A percentile compares a stretch with the other conserved stretches of the same genome.
These are phyloP conservation scores for Aspergillus pseudonomiae DNA, from an alignment of 2,329 filamentous ascomycete species.

Conservation along the genomic window DNA sequence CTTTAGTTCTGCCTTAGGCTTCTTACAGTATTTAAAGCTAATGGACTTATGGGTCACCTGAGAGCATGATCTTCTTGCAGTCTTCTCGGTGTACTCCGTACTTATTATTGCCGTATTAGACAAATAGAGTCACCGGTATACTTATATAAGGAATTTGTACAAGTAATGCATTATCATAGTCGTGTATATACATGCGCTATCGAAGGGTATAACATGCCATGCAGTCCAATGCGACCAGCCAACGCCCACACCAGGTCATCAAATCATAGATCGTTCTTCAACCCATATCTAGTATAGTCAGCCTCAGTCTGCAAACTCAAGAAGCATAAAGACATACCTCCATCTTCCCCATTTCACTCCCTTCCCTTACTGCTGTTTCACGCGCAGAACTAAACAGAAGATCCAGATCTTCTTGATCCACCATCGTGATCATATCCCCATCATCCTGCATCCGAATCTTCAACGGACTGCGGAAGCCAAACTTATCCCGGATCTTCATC, in stretches of 20 bases:
- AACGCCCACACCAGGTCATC: slow-evolving; percentile 13
- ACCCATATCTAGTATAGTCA: slow-evolving; percentile 47
- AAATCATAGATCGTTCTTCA: slow-evolving; percentile 35
- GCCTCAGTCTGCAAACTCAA: slow-evolving; percentile 1
- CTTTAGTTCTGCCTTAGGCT: neutral
- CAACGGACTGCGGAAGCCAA: slow-evolving; percentile 64
- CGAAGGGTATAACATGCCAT: slow-evolving; percentile 23
- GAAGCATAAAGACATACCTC: slow-evolving; percentile 67
- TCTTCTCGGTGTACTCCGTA: neutral
- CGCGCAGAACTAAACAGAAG: slow-evolving; percentile 76
- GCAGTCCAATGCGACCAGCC: slow-evolving; percentile 9
- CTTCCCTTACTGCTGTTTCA: slow-evolving; percentile 70
- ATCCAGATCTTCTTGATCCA: slow-evolving; percentile 93
- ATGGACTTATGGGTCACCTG: neutral
- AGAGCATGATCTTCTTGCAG: neutral
- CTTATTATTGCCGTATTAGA: neutral
- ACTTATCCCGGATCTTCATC: slow-evolving; percentile 82
- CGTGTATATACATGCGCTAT: slow-evolving; percentile 3
- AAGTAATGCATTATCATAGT: neutral
- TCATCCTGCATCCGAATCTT: slow-evolving; percentile 90
- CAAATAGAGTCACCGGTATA: neutral
- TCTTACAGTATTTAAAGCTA: neutral
- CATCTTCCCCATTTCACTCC: slow-evolving; percentile 85
- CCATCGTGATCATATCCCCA: slow-evolving; percentile 95
- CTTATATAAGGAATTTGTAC: neutral